A percentile compares a stretch with the other conserved stretches of the same genome.
Conservation (phyloP, 257 asterid genomes). For the Rauvolfia tetraphylla region DNA sequence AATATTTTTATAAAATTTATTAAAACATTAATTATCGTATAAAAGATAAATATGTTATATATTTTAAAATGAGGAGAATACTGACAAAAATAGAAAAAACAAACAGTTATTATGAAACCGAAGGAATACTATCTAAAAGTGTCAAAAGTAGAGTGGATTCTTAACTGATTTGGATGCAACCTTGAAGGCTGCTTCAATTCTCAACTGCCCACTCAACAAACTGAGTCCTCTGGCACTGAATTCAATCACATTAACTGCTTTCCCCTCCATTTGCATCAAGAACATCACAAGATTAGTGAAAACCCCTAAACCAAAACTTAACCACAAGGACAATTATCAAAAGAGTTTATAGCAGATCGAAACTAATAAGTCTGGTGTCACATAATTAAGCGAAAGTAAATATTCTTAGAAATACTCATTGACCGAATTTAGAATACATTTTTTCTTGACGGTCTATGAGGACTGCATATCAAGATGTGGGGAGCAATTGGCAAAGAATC, state of each 20-base stretch:
- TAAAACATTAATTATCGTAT: too few relatives aligned
- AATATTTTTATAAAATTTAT: too few relatives aligned
- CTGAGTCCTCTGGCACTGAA: constrained; percentile 78
- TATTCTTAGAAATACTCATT: too few relatives aligned
- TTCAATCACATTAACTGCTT: constrained; percentile 82
- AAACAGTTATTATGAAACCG: too few relatives aligned
- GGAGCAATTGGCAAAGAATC: background rate
- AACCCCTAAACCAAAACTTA: background rate
- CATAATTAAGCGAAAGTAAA: too few relatives aligned
- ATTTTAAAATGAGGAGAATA: too few relatives aligned
- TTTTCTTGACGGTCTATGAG: too few relatives aligned
- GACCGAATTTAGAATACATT: too few relatives aligned
- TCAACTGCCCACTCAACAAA: constrained; percentile 66
- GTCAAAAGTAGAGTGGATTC: constrained; percentile 3
- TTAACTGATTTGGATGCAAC: constrained; percentile 69
- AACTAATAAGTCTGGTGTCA: too few relatives aligned
- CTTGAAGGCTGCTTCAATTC: constrained; percentile 72
- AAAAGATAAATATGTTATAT: too few relatives aligned
- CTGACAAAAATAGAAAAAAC: constrained; percentile 8
- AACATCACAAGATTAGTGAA: background rate
- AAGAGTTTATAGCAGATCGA: too few relatives aligned
- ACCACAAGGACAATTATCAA: background rate
- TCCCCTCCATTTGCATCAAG: constrained; percentile 63
- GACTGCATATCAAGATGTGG: background rate
- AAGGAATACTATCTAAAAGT: too few relatives aligned